Evolutionary conservation across 2,329 filamentous ascomycete genomes (phyloP).

Genomic region (Balansia obtecta): DNA sequence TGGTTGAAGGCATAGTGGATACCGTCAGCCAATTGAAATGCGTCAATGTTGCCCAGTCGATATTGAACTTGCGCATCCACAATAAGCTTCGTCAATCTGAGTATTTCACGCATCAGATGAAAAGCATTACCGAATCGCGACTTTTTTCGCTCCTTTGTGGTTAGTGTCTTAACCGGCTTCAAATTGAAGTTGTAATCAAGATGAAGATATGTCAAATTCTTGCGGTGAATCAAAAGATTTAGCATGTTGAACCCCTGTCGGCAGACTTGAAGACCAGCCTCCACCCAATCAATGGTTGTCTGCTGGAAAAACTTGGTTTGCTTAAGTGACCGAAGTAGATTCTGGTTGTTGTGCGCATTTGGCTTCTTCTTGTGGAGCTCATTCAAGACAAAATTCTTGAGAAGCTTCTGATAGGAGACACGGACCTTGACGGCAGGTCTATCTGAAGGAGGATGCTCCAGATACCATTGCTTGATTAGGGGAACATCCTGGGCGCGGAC

Average conservation of each 20-base stretch:
- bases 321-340: conserved; percentile 78
- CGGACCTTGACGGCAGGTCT: conserved; percentile 88
- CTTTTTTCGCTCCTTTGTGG: conserved; percentile 98
- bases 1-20: conserved; percentile 99
- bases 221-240: conserved; percentile 91
- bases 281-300: conserved; percentile 98
- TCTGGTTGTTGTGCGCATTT: conserved; percentile 92
- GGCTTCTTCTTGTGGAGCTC: conserved; percentile 92
- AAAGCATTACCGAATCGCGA: conserved; percentile 98
- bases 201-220: conserved; percentile 96
- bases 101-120: conserved; percentile 95
- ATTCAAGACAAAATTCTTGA: conserved; percentile 93
- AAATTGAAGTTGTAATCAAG: conserved; percentile 99
- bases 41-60: conserved; percentile 92
- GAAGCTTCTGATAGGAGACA: conserved; percentile 94
- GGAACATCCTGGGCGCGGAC: conserved; percentile 95
- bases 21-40: conserved; percentile 95
- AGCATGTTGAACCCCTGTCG: conserved; percentile 99
- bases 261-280: conserved; percentile 95
- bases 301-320: conserved; percentile 99
- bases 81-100: conserved; percentile 91
- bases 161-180: conserved; percentile 96
- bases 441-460: conserved; percentile 83
- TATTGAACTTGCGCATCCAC: conserved; percentile 98
- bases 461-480: conserved; percentile 94